Evolutionary conservation across 495 filamentous ascomycete species (phyloP), one percentile per base, ranked within the genome.

Genomic region (Melanomma pulvis-pyrius): DNA sequence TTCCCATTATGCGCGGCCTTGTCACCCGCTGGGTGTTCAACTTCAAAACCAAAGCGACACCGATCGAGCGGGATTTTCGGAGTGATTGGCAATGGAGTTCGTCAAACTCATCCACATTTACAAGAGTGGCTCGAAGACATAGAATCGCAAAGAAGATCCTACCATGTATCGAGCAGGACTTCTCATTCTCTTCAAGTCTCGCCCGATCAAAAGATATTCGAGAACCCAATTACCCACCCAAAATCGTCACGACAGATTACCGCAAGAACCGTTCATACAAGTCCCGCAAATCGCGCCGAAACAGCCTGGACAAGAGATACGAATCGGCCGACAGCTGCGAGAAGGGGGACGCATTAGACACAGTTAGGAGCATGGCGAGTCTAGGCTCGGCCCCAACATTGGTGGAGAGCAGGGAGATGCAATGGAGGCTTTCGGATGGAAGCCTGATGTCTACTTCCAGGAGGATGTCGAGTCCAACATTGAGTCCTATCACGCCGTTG

Each of bases 1-100:
- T 71, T 8, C 68, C 68, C 41, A 71, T 68, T 32, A 53, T 71
- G n/a, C 68, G 68, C 13, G 68, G 68, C 22, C 64, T 71, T 1
- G 68, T 71, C 8, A 68, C 68, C 1, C 68, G 68, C 24, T 71
- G 68, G 68, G 64, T 68, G 15, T 71, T 68, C 50, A 71, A 71
- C 50, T 67, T 71, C 32, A 34, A 41, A 19, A 66, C 67, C 1
- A 63, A 71, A 41, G 58, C 68, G 8, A 67, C 63, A 0, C 67
- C 67, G 9, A 61, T 71, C 44, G 68, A 71, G 53, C 63, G 52
- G 22, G 68, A 68, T 36, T 56, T 61, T 51, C 58, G 53, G 61
- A 65, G 24, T 41, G 67, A 69, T 39, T 65, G 60, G 61, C 67
- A 69, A 58, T 71, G 67, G 67, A 70, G 58, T 30, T 61, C 67